Percentiles rank a stretch among this genome's conserved stretches.
These are phyloP conservation scores for Hyparrhenia diplandra DNA, from an alignment of 176 grass and related monocot species.

Conservation along the genomic window DNA sequence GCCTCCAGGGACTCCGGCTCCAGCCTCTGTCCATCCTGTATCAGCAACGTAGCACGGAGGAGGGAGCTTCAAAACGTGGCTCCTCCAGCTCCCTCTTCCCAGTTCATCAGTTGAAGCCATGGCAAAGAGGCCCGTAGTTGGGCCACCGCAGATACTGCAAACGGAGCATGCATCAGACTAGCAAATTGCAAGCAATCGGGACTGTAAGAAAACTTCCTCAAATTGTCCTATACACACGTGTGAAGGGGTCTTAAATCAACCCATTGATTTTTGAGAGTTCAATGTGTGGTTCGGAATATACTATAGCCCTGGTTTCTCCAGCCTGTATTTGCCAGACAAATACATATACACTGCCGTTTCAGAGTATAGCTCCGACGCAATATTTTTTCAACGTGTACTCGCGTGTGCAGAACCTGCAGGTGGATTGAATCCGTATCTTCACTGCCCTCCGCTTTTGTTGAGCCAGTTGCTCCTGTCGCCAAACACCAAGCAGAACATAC, in stretches of 20 bases:
- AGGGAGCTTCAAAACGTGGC: too few species aligned
- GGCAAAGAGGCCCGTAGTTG: too few species aligned
- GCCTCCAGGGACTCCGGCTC: too few species aligned
- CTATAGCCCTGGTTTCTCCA: background rate
- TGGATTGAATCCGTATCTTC: background rate
- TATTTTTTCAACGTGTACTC: background rate
- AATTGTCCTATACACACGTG: background rate
- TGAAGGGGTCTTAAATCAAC: background rate
- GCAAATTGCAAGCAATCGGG: background rate
- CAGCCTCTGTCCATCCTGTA: too few species aligned
- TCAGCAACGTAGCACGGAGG: too few species aligned
- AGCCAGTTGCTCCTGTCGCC: conserved; percentile 39
- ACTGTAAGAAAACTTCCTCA: too few species aligned
- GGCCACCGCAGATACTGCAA: too few species aligned
- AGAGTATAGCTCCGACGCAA: background rate
- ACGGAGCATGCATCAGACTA: background rate
- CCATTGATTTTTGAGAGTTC: background rate
- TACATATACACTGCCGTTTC: background rate
- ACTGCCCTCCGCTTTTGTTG: conserved; percentile 27
- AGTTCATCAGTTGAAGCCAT: too few species aligned
- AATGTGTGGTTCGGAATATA: background rate
- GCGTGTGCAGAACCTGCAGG: background rate
- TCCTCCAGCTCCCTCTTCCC: too few species aligned
- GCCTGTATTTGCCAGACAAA: background rate
- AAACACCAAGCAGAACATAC: background rate